Evolutionary conservation across 2,329 filamentous ascomycete genomes (phyloP), one percentile per base, ranked within the genome.

Genomic region (Shiraia bambusicola): DNA sequence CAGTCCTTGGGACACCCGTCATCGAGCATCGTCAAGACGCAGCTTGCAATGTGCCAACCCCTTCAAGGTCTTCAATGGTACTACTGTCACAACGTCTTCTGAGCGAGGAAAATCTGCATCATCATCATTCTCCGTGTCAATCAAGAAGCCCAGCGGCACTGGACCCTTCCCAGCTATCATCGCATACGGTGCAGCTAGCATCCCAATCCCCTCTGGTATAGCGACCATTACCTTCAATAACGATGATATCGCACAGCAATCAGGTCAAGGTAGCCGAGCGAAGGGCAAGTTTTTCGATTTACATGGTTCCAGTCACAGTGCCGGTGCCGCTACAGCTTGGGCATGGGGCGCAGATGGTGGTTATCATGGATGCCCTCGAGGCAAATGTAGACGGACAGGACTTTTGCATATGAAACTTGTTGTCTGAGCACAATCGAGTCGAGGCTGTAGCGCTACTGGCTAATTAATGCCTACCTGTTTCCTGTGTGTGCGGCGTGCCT

Each of bases 331-430:
- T 48, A 81, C 76, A 4, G 79, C 81, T 17, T 84, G 81, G 81
- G 77, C 80, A 7, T 84, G 80, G 80, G 81, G 77, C 41, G 78
- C 82, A 2, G 76, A 76, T 54, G 77, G 79, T 37, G n/a, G n/a
- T n/a, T n/a, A 72, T 83, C 50, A 75, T 84, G 35, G 80, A 84
- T 58, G 78, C 73, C 12, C 70, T 84, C 27, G 79, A 82, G 69
- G 61, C 53, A 7, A 73, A 71, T 15, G n/a, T n/a, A n/a, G n/a
- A n/a, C n/a, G n/a, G n/a, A n/a, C 9, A 36, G 17, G 8, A n/a
- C 16, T 40, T 28, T 37, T 35, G 30, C 36, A 50, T 45, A 39
- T 42, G 40, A 41, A 14, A 16, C 17, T 22, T 5, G 19, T 22
- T 26, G 16, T n/a, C 26, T 22, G 34, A 29, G 11, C 25, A 14